Conservation (phyloP, 805 yeast genomes). For the Wilhelminamyces savonicus region DNA sequence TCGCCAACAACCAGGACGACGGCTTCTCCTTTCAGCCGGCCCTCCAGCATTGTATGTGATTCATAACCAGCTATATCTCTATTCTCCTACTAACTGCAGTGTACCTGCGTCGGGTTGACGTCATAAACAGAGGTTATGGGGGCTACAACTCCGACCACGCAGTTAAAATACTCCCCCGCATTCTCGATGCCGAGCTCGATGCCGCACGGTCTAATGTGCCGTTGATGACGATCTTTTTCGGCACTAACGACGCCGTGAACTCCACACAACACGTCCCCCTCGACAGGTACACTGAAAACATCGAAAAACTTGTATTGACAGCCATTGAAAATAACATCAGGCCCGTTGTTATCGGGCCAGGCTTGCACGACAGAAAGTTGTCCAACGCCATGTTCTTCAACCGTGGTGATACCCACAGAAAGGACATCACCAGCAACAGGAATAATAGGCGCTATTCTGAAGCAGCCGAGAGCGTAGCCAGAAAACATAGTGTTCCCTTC, state of each 20-base stretch:
- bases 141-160: constrained; percentile 74
- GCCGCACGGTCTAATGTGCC: constrained; percentile 21
- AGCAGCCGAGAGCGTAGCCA: constrained; percentile 42
- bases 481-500: constrained; percentile 44
- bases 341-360: constrained; percentile 60
- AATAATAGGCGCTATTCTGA: constrained; percentile 44
- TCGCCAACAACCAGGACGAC: constrained; percentile 29
- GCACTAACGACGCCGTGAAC: constrained; percentile 61
- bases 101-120: constrained; percentile 63
- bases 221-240: constrained; percentile 61
- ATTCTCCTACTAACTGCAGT: constrained; percentile 42
- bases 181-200: constrained; percentile 39
- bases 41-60: constrained; percentile 22
- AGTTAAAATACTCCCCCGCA: constrained; percentile 23
- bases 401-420: constrained; percentile 6
- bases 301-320: constrained; percentile 33
- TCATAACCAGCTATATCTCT: background rate
- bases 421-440: constrained; percentile 34
- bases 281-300: constrained; percentile 43
- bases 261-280: constrained; percentile 42
- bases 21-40: constrained; percentile 49
- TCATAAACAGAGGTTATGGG: constrained; percentile 66
- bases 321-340: constrained; percentile 39
- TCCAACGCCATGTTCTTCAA: constrained; percentile 13
- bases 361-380: constrained; percentile 39